Conservation (phyloP, 305 asterid genomes). For the Rubia balearica region DNA sequence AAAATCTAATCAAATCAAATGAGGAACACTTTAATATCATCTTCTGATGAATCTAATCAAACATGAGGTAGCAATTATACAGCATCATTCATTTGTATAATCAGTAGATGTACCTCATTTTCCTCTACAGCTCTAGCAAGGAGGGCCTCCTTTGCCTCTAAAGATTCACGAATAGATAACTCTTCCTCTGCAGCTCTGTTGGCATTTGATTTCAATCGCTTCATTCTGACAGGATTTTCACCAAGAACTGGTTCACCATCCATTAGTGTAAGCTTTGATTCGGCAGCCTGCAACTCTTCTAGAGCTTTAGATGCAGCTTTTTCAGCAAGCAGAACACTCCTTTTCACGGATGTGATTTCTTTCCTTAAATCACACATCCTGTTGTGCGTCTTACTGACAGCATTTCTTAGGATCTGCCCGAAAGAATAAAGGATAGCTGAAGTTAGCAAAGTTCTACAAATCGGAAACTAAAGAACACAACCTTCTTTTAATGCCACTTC, state of each 20-base stretch:
- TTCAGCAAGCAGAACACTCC: constrained; percentile 43
- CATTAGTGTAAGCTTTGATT: constrained; percentile 69
- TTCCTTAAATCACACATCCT: constrained; percentile 85
- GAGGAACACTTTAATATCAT: neutral
- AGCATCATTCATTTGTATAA: neutral
- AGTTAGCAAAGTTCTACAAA: constrained; percentile 17
- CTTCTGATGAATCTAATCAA: neutral
- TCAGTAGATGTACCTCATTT: constrained; percentile 53
- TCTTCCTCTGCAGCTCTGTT: constrained; percentile 69
- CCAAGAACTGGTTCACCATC: constrained; percentile 94
- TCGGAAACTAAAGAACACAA: neutral
- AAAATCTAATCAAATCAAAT: neutral
- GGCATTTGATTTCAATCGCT: constrained; percentile 64
- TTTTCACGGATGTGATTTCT: constrained; percentile 65
- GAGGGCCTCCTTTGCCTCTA: constrained; percentile 93
- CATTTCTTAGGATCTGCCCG: constrained; percentile 70
- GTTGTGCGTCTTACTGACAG: constrained; percentile 79
- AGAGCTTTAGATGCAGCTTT: constrained; percentile 69
- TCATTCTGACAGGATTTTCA: constrained; percentile 85
- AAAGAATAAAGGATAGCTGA: constrained; percentile 12
- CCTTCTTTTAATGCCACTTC: constrained; percentile 1
- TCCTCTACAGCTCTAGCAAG: constrained; percentile 68
- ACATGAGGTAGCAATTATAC: neutral
- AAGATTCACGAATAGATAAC: constrained; percentile 56
- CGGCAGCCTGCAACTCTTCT: constrained; percentile 68